Evolutionary conservation across 805 yeast species (phyloP).

Genomic region (Sugiyamaella valdiviana): DNA sequence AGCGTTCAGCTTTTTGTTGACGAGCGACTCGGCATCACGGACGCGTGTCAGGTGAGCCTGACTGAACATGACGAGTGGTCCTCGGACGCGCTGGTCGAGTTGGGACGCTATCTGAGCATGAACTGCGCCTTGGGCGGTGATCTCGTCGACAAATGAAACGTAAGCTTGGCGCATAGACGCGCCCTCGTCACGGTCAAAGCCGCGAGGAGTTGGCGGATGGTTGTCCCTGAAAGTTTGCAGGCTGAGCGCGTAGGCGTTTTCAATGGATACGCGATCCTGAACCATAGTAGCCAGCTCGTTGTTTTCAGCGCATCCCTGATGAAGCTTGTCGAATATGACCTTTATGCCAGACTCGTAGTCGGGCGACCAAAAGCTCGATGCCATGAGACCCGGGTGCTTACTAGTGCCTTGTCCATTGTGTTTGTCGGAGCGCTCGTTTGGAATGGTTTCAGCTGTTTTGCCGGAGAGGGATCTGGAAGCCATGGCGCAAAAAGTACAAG

Average conservation of each 20-base stretch:
- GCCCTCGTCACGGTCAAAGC: constrained; percentile 49
- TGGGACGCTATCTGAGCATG: constrained; percentile 55
- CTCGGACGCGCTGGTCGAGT: constrained; percentile 50
- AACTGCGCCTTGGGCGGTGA: constrained; percentile 46
- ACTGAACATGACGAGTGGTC: constrained; percentile 68
- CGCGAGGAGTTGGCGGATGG: constrained; percentile 34
- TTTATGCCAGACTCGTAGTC: constrained; percentile 32
- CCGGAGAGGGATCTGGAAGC: too few relatives aligned
- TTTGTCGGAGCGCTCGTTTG: too few relatives aligned
- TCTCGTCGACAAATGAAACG: constrained; percentile 45
- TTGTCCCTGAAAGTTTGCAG: constrained; percentile 39
- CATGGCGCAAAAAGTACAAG: too few relatives aligned
- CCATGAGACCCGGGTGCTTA: not conserved
- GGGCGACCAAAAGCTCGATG: constrained; percentile 29
- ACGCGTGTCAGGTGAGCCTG: constrained; percentile 59
- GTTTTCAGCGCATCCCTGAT: constrained; percentile 59
- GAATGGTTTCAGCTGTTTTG: too few relatives aligned
- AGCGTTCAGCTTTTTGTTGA: constrained; percentile 43
- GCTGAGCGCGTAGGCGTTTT: constrained; percentile 54
- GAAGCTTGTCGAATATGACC: constrained; percentile 31
- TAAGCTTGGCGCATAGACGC: constrained; percentile 54
- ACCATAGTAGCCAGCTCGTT: constrained; percentile 57
- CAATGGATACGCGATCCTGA: constrained; percentile 58
- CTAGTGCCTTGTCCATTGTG: too few relatives aligned
- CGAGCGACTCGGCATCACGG: constrained; percentile 46